phyloP scores from a whole-genome alignment of 768 basidiomycete species.

The Galerina sulciceps region DNA sequence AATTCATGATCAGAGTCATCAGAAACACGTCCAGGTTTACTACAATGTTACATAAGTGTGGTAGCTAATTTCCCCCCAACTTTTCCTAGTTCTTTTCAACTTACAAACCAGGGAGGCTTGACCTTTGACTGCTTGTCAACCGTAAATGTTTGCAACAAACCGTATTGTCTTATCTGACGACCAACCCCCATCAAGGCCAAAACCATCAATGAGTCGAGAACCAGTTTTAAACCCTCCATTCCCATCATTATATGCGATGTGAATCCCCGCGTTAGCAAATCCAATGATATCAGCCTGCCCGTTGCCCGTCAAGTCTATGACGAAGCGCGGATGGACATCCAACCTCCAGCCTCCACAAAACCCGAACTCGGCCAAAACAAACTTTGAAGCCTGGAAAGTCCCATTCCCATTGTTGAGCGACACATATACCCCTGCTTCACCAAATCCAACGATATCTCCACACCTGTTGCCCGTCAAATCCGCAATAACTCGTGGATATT shows the following conservation, averaged over 20 bases:
- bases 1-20: no score
- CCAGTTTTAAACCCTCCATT: not conserved
- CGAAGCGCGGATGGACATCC: not conserved
- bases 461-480: constrained; percentile 5
- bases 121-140: no score
- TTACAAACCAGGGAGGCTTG: no score
- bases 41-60: no score
- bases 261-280: constrained; percentile 2
- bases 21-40: no score
- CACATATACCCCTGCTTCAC: not conserved
- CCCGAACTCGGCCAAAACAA: not conserved
- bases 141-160: no score
- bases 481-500: not conserved
- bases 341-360: not conserved
- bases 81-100: no score
- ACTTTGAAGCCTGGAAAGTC: not conserved
- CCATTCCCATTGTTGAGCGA: constrained; percentile 8
- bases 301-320: constrained; percentile 8
- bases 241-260: constrained; percentile 5
- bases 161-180: no score
- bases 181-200: no score
- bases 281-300: constrained; percentile 7
- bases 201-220: no score
- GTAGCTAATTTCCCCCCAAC: no score
- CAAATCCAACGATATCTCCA: constrained; percentile 6